These are phyloP conservation scores for Saccharomycopsis vini DNA, from an alignment of 805 yeast species.

Conservation along the genomic window DNA sequence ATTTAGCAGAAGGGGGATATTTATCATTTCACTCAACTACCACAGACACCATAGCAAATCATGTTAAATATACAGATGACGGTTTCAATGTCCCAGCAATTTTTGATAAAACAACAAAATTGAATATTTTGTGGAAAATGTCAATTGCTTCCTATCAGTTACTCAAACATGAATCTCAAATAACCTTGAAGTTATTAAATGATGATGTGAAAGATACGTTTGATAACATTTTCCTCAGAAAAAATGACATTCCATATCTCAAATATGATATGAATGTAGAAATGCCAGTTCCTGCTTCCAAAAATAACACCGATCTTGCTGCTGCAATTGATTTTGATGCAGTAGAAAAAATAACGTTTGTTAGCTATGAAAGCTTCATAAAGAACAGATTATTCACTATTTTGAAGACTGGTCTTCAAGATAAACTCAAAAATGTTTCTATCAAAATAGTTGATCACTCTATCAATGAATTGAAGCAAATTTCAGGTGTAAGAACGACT, in stretches of 20 bases:
- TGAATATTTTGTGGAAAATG: constrained; percentile 78
- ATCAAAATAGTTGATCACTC: constrained; percentile 16
- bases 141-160: constrained; percentile 54
- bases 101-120: constrained; percentile 65
- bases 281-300: constrained; percentile 33
- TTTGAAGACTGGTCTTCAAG: constrained; percentile 49
- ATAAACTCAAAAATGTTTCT: constrained; percentile 26
- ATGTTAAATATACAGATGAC: constrained; percentile 34
- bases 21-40: constrained; percentile 49
- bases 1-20: constrained; percentile 53
- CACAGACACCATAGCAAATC: constrained; percentile 22
- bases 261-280: constrained; percentile 58
- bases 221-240: constrained; percentile 62
- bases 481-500: constrained; percentile 14
- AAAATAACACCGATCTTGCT: constrained; percentile 48
- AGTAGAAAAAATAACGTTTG: constrained; percentile 59
- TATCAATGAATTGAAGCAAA: constrained; percentile 8
- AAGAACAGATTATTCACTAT: constrained; percentile 52
- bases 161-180: constrained; percentile 56
- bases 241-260: constrained; percentile 39
- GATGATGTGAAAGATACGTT: constrained; percentile 75
- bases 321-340: constrained; percentile 66
- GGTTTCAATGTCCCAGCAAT: constrained; percentile 71
- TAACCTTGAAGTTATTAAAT: constrained; percentile 58
- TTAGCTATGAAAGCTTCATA: constrained; percentile 59